Base-by-base conservation (phyloP, 2,329 filamentous ascomycete genomes). In the Davidsoniella neocaledoniae region DNA sequence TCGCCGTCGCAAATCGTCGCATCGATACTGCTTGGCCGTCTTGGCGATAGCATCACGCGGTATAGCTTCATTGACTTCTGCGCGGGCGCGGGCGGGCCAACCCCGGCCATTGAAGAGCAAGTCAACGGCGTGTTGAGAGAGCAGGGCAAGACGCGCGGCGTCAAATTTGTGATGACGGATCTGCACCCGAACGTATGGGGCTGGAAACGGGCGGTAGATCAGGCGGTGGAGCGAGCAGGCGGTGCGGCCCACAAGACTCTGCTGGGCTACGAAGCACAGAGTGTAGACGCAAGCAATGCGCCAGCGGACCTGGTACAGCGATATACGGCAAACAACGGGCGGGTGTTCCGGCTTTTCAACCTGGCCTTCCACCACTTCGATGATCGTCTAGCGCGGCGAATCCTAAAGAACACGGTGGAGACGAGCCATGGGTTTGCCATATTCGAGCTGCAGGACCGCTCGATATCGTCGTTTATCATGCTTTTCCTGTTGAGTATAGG, bases 361-460 rank as follows among this genome's bases (percentile, higher is more conserved):
- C 68, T 86, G 2, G 75, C 81, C 1, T 88, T 88, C 58, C 83
- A 87, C 62, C 83, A 87, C 64, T 87, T 87, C 56, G 72, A 78
- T 54, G 79, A 86, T 57, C 63, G 64, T 3, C 62, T 78, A 16
- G 83, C 79, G 0, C 64, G 61, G 23, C 67, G 69, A 7, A 80
- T 86, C 26, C 60, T 88, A 29, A 68, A 67, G 48, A 77, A 82
- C 59, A 81, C 79, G 0, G 62, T 85, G 37, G 68, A 75, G 56
- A 83, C 74, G 0, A 73, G 75, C 48, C 72, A 82, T 54, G 81
- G 75, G 0, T 80, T 86, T 56, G 79, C 72, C 7, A 83, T 87
- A 53, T 78, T 86, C 54, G 82, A 86, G 63, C 69, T 86, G n/a
- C 81, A 86, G 61, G 77, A 81, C 56, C 74, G 82, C 29, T 69